phyloP scores from a whole-genome alignment of 768 basidiomycete species.

The Jaapia argillacea region DNA sequence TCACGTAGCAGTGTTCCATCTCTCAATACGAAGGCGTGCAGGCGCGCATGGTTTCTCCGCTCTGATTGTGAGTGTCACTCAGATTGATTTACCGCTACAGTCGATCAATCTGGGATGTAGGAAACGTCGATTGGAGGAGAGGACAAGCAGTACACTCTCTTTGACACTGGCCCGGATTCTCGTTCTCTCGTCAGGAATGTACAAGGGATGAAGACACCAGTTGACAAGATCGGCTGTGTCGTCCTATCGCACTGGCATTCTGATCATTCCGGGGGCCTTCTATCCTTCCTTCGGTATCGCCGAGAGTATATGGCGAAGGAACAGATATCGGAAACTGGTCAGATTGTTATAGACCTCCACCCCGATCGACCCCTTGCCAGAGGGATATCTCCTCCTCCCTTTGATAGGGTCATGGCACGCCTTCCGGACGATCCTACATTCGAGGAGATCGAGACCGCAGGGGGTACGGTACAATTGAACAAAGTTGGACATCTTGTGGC shows the following conservation, averaged over 20 bases:
- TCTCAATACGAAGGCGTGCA: too few species aligned
- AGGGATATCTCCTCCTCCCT: slow-evolving; percentile 60
- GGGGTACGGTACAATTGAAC: slow-evolving; percentile 48
- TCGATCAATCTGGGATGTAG: slow-evolving; percentile 18
- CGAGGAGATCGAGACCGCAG: slow-evolving; percentile 43
- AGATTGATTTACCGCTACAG: neutral
- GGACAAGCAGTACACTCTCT: slow-evolving; percentile 45
- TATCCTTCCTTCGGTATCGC: slow-evolving; percentile 49
- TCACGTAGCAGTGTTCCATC: too few species aligned
- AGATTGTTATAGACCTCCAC: slow-evolving; percentile 55
- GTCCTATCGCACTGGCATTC: slow-evolving; percentile 71
- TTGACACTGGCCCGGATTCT: slow-evolving; percentile 81
- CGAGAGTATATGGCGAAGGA: slow-evolving; percentile 4
- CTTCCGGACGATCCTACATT: slow-evolving; percentile 68
- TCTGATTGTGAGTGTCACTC: slow-evolving; percentile 44
- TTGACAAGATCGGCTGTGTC: slow-evolving; percentile 47
- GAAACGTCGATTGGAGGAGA: slow-evolving; percentile 45
- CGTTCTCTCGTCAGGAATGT: slow-evolving; percentile 67
- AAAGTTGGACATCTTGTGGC: slow-evolving; percentile 57
- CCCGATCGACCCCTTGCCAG: slow-evolving; percentile 65
- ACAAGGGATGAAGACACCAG: slow-evolving; percentile 43
- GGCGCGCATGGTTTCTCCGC: slow-evolving; percentile 84
- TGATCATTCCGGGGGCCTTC: slow-evolving; percentile 58
- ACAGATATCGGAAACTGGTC: neutral
- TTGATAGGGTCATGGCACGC: slow-evolving; percentile 44